Evolutionary conservation across 1,284 basidiomycete species (phyloP).

Genomic region (Leccinum griseonigrum): DNA sequence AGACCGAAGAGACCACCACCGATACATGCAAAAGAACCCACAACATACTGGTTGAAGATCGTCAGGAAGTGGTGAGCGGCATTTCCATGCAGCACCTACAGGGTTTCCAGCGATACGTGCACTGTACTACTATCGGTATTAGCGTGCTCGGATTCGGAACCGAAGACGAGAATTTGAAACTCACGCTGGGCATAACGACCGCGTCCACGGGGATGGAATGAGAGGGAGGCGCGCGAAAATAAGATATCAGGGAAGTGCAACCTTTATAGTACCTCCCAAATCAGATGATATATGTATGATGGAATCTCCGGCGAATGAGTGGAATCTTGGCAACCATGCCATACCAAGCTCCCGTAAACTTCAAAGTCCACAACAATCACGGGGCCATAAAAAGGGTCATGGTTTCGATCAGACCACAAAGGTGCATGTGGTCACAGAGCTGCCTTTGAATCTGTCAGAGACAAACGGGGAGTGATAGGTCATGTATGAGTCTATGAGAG

Average conservation of each 20-base stretch:
- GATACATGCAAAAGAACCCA: constrained; percentile 78
- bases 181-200: constrained; percentile 24
- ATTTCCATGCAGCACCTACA: constrained; percentile 29
- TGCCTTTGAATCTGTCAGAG: neutral
- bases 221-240: neutral
- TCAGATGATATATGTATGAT: neutral
- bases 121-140: constrained; percentile 38
- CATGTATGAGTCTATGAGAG: too few species aligned
- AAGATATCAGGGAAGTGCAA: neutral
- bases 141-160: constrained; percentile 3
- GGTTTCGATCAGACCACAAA: neutral
- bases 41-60: constrained; percentile 47
- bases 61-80: constrained; percentile 6
- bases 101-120: constrained; percentile 50
- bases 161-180: constrained; percentile 2
- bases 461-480: neutral
- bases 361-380: neutral
- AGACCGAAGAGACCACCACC: constrained; percentile 76
- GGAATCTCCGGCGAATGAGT: constrained; percentile 9
- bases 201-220: neutral
- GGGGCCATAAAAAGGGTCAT: neutral
- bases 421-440: neutral
- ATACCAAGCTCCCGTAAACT: neutral
- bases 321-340: neutral
- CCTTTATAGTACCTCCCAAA: constrained; percentile 14